These are phyloP conservation scores for Ostreobium quekettii DNA, from an alignment of 139 green algal species.

Conservation along the genomic window DNA sequence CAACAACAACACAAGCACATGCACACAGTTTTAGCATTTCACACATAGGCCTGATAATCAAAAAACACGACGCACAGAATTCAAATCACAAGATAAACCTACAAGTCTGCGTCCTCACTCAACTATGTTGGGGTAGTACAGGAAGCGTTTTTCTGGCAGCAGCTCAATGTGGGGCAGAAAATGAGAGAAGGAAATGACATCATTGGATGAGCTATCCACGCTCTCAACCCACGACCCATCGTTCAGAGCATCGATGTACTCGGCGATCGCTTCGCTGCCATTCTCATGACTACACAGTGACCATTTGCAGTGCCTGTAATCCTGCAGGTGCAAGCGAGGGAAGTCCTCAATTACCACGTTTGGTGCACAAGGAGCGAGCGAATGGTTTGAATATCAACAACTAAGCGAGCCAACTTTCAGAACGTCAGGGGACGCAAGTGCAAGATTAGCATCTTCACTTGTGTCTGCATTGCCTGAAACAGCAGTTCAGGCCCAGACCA, in stretches of 20 bases:
- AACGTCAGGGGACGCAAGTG: too few species aligned
- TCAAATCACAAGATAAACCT: neutral
- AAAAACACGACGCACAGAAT: neutral
- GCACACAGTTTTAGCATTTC: neutral
- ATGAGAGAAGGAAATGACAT: conserved; percentile 57
- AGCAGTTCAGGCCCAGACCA: too few species aligned
- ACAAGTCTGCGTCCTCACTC: conserved; percentile 8
- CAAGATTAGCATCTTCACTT: too few species aligned
- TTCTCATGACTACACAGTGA: neutral
- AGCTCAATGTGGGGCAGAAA: conserved; percentile 61
- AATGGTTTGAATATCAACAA: too few species aligned
- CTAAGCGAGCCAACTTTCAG: too few species aligned
- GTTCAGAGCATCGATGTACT: conserved; percentile 1
- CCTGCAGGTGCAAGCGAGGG: neutral
- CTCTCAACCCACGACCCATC: neutral
- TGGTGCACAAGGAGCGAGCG: too few species aligned
- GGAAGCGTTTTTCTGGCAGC: conserved; percentile 72
- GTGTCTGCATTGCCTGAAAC: too few species aligned
- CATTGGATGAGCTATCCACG: conserved; percentile 4
- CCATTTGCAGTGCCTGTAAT: neutral
- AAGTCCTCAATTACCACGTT: too few species aligned
- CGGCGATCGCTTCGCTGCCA: neutral
- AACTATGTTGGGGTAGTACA: conserved; percentile 64
- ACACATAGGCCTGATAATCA: neutral
- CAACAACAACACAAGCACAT: conserved; percentile 1